Conservation (phyloP, 495 filamentous ascomycete species). For the Chaetomium fimeti region DNA sequence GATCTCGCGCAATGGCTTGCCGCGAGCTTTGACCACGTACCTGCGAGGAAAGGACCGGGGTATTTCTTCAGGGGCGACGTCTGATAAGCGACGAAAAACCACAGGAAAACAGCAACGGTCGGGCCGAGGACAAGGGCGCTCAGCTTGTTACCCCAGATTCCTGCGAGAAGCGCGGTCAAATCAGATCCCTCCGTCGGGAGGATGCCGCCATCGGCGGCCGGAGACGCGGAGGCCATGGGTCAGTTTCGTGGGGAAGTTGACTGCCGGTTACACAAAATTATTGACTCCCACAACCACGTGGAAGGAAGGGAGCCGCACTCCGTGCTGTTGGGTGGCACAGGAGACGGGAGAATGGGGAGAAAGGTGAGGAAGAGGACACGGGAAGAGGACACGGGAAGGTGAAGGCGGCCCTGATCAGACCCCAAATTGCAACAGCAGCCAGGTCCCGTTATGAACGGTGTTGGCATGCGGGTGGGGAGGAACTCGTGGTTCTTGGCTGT, state of each 20-base stretch:
- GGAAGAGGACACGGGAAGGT: background rate
- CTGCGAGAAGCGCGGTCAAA: constrained; percentile 4
- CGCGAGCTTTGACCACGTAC: constrained; percentile 13
- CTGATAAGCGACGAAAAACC: constrained; percentile 31
- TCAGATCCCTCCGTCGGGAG: constrained; percentile 2
- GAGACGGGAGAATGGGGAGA: too few species aligned
- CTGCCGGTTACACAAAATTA: background rate
- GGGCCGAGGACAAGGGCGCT: constrained; percentile 14
- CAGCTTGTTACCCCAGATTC: constrained; percentile 18
- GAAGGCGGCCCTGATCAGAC: background rate
- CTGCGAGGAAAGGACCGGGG: constrained; percentile 36
- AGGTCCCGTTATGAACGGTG: constrained; percentile 9
- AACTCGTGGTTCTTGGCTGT: constrained; percentile 4
- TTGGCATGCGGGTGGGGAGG: background rate
- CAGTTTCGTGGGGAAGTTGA: background rate
- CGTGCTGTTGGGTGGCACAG: background rate
- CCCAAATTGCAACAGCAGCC: background rate
- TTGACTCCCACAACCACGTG: background rate
- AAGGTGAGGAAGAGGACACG: background rate
- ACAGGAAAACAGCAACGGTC: constrained; percentile 24
- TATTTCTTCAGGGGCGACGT: constrained; percentile 35
- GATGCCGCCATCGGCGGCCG: constrained; percentile 11
- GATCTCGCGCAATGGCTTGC: background rate
- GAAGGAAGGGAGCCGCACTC: background rate
- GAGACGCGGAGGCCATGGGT: constrained; percentile 15